Evolutionary conservation across 805 yeast genomes (phyloP), one percentile per base, ranked within the genome.

Genomic region (Naumovozyma castellii): DNA sequence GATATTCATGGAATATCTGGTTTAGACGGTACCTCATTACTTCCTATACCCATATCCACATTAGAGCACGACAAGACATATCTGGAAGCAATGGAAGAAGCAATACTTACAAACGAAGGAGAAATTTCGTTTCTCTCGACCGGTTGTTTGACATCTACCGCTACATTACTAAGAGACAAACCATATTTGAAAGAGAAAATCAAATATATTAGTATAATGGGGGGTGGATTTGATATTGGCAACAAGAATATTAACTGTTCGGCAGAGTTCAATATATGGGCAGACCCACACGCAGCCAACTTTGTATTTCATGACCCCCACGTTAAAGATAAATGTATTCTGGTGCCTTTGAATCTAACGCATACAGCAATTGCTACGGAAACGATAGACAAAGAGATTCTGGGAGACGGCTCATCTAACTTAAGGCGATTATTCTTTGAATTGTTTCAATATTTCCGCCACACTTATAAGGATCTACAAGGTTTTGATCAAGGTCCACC

Each of bases 261-360:
- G 36, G 77, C 90, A 4, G 94, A 86, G 56, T 85, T 83, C 66
- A 86, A 86, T 59, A 68, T 83, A 29, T 71, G 72, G 65, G 68
- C 75, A 38, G 96, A 86, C 56, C 85, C 94, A 1, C 68, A 71
- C 32, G 94, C 95, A 4, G 84, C 95, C 0, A 61, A 72, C 18
- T 54, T 60, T 13, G 69, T 85, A 2, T 60, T 85, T 4, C 51
- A 57, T 12, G 77, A 76, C 50, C 59, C 64, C 0, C 54, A 60
- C 0, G 51, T 83, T 14, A 54, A 59, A n/a, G 60, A 68, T 12
- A 78, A 73, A 50, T 67, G 72, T 12, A 51, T 80, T 3, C 56
- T 84, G 34, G 69, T 73, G 5, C 87, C 92, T 1, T 61, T 85
- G 39, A 81, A 84, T 55, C 62, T 82, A 13, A 83, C 94, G 2